A percentile compares a stretch with the other conserved stretches of the same genome.
Evolutionary conservation across 2,329 filamentous ascomycete genomes (phyloP).

Genomic region (Cladosporium velox): DNA sequence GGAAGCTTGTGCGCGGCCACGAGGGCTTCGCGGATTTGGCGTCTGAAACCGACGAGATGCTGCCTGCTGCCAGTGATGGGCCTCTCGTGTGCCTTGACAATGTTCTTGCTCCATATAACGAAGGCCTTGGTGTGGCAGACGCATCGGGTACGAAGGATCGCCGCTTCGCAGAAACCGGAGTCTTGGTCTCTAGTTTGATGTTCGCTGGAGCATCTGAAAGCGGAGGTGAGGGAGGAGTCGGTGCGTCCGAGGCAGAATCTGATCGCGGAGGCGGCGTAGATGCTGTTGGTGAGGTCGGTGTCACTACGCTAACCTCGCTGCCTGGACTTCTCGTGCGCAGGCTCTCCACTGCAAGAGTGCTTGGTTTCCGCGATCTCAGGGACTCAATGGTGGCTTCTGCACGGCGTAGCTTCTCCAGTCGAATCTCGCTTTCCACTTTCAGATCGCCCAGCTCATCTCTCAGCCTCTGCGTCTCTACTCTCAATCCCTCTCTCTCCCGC

Average conservation of each 20-base stretch:
- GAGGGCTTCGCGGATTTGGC: slow-evolving; percentile 42
- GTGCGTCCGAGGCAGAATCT: slow-evolving; percentile 63
- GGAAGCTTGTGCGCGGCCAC: slow-evolving; percentile 40
- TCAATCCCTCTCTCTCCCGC: slow-evolving; percentile 82
- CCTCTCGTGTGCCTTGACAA: slow-evolving; percentile 54
- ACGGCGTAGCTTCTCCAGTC: slow-evolving; percentile 88
- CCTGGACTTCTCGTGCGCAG: slow-evolving; percentile 50
- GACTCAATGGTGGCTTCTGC: slow-evolving; percentile 55
- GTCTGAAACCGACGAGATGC: slow-evolving; percentile 30
- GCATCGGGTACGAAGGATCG: slow-evolving; percentile 55
- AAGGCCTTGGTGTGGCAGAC: slow-evolving; percentile 55
- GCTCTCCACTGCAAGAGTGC: slow-evolving; percentile 50
- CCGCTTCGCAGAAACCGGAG: slow-evolving; percentile 43
- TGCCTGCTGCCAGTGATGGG: slow-evolving; percentile 53
- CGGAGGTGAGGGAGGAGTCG: slow-evolving; percentile 89
- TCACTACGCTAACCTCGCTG: slow-evolving; percentile 62
- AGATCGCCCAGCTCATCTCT: slow-evolving; percentile 90
- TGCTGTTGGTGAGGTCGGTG: slow-evolving; percentile 85
- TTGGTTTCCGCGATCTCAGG: slow-evolving; percentile 54
- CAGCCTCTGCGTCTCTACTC: slow-evolving; percentile 87
- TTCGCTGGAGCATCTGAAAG: slow-evolving; percentile 80
- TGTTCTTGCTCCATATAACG: slow-evolving; percentile 38
- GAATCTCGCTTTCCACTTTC: slow-evolving; percentile 91
- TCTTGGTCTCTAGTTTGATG: slow-evolving; percentile 43
- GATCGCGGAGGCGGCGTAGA: slow-evolving; percentile 79